Evolutionary conservation across 1,284 basidiomycete genomes (phyloP).

Genomic region (Ceratobasidium sp.): DNA sequence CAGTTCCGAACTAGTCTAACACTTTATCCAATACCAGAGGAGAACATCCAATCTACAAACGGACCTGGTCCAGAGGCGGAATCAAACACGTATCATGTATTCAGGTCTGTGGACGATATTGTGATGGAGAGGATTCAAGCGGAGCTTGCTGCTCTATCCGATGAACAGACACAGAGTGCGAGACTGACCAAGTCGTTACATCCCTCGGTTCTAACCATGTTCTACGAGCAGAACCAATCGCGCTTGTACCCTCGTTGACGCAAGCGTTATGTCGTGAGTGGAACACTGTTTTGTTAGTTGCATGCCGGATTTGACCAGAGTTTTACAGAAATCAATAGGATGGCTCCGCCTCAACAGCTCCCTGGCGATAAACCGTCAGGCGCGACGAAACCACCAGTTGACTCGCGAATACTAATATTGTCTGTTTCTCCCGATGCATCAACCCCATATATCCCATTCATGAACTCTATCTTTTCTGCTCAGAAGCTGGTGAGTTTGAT

Average conservation of each 20-base stretch:
- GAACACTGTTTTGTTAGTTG: neutral
- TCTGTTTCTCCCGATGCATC: slow-evolving; percentile 91
- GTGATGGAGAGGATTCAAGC: slow-evolving; percentile 68
- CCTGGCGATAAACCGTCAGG: slow-evolving; percentile 49
- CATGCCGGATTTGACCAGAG: slow-evolving; percentile 22
- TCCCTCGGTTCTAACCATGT: slow-evolving; percentile 50
- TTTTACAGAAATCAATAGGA: slow-evolving; percentile 80
- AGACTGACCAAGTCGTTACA: slow-evolving; percentile 38
- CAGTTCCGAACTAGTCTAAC: slow-evolving; percentile 59
- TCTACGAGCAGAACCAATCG: slow-evolving; percentile 56
- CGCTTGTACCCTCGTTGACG: slow-evolving; percentile 84
- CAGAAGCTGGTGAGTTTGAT: slow-evolving; percentile 81
- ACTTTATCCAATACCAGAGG: slow-evolving; percentile 70
- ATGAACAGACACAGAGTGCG: slow-evolving; percentile 60
- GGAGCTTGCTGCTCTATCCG: slow-evolving; percentile 64
- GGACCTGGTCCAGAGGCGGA: slow-evolving; percentile 58
- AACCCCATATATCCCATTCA: slow-evolving; percentile 92
- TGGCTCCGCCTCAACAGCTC: slow-evolving; percentile 55
- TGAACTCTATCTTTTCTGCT: slow-evolving; percentile 99
- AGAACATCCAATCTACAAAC: slow-evolving; percentile 50
- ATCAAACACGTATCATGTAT: slow-evolving; percentile 83
- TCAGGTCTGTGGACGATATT: slow-evolving; percentile 73
- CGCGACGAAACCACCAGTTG: slow-evolving; percentile 59
- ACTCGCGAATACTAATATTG: slow-evolving; percentile 88
- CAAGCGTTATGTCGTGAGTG: slow-evolving; percentile 88